These are phyloP conservation scores for Phyllosticta citriasiana DNA, from an alignment of 2,329 filamentous ascomycete genomes.

Conservation along the genomic window DNA sequence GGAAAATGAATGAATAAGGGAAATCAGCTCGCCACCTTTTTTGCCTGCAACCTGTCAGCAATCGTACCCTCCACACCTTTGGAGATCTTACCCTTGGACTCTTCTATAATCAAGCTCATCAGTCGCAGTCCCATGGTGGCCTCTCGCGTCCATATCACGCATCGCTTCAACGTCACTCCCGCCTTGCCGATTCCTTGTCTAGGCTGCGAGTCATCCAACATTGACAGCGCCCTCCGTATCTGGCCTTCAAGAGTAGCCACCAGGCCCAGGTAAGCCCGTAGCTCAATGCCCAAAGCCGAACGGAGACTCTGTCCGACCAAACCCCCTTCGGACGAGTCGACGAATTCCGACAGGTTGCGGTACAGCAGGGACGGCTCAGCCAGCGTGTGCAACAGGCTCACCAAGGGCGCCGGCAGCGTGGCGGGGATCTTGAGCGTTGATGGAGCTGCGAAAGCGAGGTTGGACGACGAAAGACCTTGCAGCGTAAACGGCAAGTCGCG, in stretches of 20 bases:
- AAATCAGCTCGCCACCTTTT: slow-evolving; percentile 85
- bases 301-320: slow-evolving; percentile 87
- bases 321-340: slow-evolving; percentile 69
- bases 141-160: slow-evolving; percentile 94
- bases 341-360: slow-evolving; percentile 67
- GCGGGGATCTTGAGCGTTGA: slow-evolving; percentile 65
- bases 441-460: slow-evolving; percentile 63
- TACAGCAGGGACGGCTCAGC: slow-evolving; percentile 94
- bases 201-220: slow-evolving; percentile 58
- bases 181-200: slow-evolving; percentile 68
- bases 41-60: slow-evolving; percentile 35
- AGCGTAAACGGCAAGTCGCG: slow-evolving; percentile 82
- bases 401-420: slow-evolving; percentile 70
- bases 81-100: slow-evolving; percentile 57
- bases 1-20: slow-evolving; percentile 85
- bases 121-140: slow-evolving; percentile 89
- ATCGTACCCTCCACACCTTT: background rate
- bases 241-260: slow-evolving; percentile 90
- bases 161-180: slow-evolving; percentile 88
- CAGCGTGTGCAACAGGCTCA: slow-evolving; percentile 78
- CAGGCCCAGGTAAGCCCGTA: slow-evolving; percentile 80
- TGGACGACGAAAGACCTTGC: slow-evolving; percentile 81
- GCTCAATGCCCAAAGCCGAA: slow-evolving; percentile 72
- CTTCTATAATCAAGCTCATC: slow-evolving; percentile 89
- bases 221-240: slow-evolving; percentile 70